Evolutionary conservation across 192 early-diverging fungal species (phyloP), one percentile per base, ranked within the genome.

Genomic region (Podila epigama): DNA sequence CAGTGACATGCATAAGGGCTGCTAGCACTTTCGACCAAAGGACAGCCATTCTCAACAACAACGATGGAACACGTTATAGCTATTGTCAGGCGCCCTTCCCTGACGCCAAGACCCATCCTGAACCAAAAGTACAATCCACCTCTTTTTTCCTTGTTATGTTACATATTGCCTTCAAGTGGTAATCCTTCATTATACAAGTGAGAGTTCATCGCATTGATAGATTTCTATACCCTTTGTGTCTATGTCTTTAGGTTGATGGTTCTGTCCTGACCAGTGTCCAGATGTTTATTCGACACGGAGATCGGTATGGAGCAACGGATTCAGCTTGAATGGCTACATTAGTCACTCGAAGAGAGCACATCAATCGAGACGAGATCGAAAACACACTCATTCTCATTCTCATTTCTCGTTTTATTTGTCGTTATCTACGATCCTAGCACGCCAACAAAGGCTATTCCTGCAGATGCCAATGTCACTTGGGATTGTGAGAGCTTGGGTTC

Each of bases 261-360:
- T 52, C 68, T 16, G 40, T 34, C 1, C 15, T 69, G 12, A 16
- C 29, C 35, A 69, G 60, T 34, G 59, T 61, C 18, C 68, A 69
- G 40, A 7, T 61, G 10, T 60, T 67, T 35, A 67, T 67, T 50
- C 65, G 65, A 32, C 65, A 67, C 29, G 65, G 65, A 16, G 55
- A 67, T 31, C 54, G 65, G 65, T 67, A 67, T 34, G 29, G 48
- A 54, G n/a, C n/a, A n/a, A n/a, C n/a, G n/a, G n/a, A n/a, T n/a
- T n/a, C n/a, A n/a, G n/a, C n/a, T n/a, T n/a, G n/a, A n/a, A n/a
- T n/a, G n/a, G n/a, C n/a, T n/a, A n/a, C n/a, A n/a, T n/a, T n/a
- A n/a, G n/a, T n/a, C n/a, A n/a, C n/a, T n/a, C n/a, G n/a, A n/a
- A n/a, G n/a, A n/a, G n/a, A n/a, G n/a, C n/a, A n/a, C n/a, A n/a